Conservation (phyloP, 1,139 yeast genomes). For the Pichia sp. region DNA sequence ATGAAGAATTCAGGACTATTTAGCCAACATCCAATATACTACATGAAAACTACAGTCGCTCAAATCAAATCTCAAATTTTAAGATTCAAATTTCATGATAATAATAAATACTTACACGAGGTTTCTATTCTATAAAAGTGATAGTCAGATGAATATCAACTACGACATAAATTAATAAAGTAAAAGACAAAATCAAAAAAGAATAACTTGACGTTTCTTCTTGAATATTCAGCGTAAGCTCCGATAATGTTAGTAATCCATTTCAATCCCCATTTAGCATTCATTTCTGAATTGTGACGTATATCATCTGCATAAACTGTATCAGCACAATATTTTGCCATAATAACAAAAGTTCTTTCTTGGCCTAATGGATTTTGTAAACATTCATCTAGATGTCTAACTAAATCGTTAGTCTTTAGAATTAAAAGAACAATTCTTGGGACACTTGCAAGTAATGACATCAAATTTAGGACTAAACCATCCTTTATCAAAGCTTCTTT, state of each 20-base stretch:
- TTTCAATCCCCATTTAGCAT: constrained; percentile 34
- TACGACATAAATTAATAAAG: constrained; percentile 7
- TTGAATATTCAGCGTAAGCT: constrained; percentile 45
- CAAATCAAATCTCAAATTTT: neutral
- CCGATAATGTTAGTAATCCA: constrained; percentile 34
- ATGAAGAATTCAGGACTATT: neutral
- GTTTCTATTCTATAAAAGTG: neutral
- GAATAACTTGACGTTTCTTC: constrained; percentile 45
- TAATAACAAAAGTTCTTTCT: constrained; percentile 77
- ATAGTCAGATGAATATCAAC: neutral
- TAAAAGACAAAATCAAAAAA: constrained; percentile 46
- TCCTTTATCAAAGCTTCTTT: constrained; percentile 52
- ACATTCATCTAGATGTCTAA: constrained; percentile 80
- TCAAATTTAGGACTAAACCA: constrained; percentile 65
- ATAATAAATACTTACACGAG: neutral
- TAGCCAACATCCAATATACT: no score
- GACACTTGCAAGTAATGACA: constrained; percentile 70
- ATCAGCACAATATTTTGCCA: constrained; percentile 84
- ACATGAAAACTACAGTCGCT: no score
- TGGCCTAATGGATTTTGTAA: constrained; percentile 81
- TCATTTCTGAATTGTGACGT: constrained; percentile 34
- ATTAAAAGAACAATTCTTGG: constrained; percentile 83
- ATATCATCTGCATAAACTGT: constrained; percentile 65
- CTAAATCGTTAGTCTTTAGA: constrained; percentile 88
- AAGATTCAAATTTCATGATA: neutral